phyloP scores from a whole-genome alignment of 2,329 filamentous ascomycete genomes.

The Septoria petroselini region DNA sequence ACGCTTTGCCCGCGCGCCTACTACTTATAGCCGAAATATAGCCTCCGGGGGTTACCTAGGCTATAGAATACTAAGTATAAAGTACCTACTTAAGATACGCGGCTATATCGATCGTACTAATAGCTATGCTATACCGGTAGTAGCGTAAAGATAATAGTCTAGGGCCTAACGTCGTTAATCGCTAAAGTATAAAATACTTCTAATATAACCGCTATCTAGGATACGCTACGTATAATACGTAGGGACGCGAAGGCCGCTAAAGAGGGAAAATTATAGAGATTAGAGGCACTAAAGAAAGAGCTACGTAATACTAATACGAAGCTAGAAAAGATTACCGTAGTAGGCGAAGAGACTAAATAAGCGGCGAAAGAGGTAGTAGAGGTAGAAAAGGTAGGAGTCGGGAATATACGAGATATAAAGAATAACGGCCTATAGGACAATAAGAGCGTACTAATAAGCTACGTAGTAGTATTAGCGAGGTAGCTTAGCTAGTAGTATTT shows the following conservation, averaged over 20 bases:
- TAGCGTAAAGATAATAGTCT: slow-evolving; percentile 6
- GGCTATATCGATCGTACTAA: slow-evolving; percentile 14
- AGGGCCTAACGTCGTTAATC: slow-evolving; percentile 3
- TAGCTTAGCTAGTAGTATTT: slow-evolving; percentile 11
- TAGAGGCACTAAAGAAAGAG: not conserved
- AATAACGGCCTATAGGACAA: slow-evolving; percentile 8
- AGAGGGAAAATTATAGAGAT: not conserved
- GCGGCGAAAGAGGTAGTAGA: not conserved
- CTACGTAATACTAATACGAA: not conserved
- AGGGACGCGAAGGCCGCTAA: slow-evolving; percentile 3
- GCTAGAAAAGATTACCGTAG: not conserved
- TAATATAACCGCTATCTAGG: slow-evolving; percentile 12
- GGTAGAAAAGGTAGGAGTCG: slow-evolving; percentile 7
- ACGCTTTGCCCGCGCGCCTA: slow-evolving; percentile 6
- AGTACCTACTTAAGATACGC: slow-evolving; percentile 12
- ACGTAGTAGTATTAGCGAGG: slow-evolving; percentile 7
- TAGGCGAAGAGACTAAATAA: not conserved
- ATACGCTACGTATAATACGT: slow-evolving; percentile 7
- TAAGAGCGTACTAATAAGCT: slow-evolving; percentile 11
- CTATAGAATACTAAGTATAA: slow-evolving; percentile 10
- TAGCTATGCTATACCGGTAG: slow-evolving; percentile 7
- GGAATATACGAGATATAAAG: slow-evolving; percentile 6
- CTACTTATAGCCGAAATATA: slow-evolving; percentile 8
- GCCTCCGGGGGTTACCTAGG: slow-evolving; percentile 6
- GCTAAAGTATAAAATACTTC: slow-evolving; percentile 10